Conservation (phyloP, 306 rosid species). For the Coriaria nepalensis region DNA sequence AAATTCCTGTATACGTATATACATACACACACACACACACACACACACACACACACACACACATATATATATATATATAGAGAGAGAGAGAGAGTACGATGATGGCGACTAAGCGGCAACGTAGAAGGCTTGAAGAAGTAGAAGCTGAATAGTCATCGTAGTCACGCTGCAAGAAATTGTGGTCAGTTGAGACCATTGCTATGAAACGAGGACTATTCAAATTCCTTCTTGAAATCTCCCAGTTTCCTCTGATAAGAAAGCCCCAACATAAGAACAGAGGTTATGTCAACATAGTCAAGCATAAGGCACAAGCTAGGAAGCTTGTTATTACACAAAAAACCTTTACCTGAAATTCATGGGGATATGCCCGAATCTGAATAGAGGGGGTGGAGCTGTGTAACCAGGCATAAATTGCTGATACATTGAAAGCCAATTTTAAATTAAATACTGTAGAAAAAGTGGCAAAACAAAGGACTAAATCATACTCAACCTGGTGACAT, state of each 20-base stretch:
- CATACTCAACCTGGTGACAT: slow-evolving; percentile 70
- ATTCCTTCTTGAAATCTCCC: slow-evolving; percentile 85
- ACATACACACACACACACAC: too few species aligned
- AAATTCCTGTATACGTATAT: too few species aligned
- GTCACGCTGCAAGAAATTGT: slow-evolving; percentile 28
- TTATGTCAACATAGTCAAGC: not conserved
- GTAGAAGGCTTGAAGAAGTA: slow-evolving; percentile 35
- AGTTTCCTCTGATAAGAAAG: slow-evolving; percentile 61
- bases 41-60: too few species aligned
- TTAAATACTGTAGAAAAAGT: not conserved
- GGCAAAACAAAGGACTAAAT: not conserved
- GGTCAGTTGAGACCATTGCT: slow-evolving; percentile 72
- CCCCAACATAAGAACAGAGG: not conserved
- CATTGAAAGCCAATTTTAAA: slow-evolving; percentile 1
- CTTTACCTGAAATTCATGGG: slow-evolving; percentile 91
- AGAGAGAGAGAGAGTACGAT: slow-evolving; percentile 30
- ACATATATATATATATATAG: not conserved
- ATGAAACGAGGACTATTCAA: slow-evolving; percentile 53
- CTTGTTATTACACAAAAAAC: slow-evolving; percentile 1
- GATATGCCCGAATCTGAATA: slow-evolving; percentile 72
- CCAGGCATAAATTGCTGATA: slow-evolving; percentile 77
- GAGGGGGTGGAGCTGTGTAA: slow-evolving; percentile 84
- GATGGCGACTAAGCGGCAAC: slow-evolving; percentile 50
- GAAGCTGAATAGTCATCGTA: slow-evolving; percentile 52
- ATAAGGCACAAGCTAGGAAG: not conserved